phyloP scores from a whole-genome alignment of 176 grass and related monocot species.

The Leersia perrieri region DNA sequence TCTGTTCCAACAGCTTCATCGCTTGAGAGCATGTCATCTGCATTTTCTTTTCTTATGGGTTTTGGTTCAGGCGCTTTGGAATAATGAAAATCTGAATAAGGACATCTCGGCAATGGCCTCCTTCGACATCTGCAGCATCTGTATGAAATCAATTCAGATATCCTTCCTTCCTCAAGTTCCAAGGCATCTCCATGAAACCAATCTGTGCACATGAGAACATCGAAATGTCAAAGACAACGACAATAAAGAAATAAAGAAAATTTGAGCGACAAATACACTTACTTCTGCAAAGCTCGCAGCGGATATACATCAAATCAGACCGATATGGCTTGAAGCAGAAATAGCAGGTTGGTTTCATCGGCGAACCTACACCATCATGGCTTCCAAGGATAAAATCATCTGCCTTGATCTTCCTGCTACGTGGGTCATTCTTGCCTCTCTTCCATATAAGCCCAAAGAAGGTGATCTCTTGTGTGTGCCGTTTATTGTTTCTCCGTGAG shows the following conservation, averaged over 20 bases:
- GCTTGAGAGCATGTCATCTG: neutral
- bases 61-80: slow-evolving; percentile 39
- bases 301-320: slow-evolving; percentile 54
- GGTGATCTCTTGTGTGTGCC: slow-evolving; percentile 20
- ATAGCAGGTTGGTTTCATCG: slow-evolving; percentile 42
- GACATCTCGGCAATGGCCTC: slow-evolving; percentile 52
- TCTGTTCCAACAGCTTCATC: slow-evolving; percentile 18
- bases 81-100: slow-evolving; percentile 36
- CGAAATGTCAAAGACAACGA: neutral
- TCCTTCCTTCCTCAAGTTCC: slow-evolving; percentile 52
- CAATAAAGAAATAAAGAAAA: neutral
- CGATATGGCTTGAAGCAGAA: slow-evolving; percentile 54
- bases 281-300: slow-evolving; percentile 63
- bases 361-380: slow-evolving; percentile 23
- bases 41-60: slow-evolving; percentile 48
- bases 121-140: slow-evolving; percentile 66
- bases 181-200: slow-evolving; percentile 74
- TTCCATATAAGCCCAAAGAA: slow-evolving; percentile 60
- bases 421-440: slow-evolving; percentile 29
- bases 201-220: slow-evolving; percentile 29
- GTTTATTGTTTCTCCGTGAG: slow-evolving; percentile 29
- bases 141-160: slow-evolving; percentile 51
- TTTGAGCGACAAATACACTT: neutral
- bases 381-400: slow-evolving; percentile 52
- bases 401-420: slow-evolving; percentile 30